phyloP scores from a whole-genome alignment of 192 early-diverging fungal genomes.

The Coemansia sp. region DNA sequence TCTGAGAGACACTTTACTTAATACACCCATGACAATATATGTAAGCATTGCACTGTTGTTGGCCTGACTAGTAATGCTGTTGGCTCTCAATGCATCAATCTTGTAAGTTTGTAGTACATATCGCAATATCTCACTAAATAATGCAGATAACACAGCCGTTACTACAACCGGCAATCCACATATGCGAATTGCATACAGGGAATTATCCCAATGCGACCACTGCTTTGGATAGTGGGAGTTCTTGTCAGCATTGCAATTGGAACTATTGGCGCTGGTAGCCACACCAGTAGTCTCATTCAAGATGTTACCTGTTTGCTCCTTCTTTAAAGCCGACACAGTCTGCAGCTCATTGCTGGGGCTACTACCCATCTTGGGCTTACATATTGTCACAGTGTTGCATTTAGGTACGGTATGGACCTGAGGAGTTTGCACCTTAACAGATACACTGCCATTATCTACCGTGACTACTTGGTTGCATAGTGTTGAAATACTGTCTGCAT shows the following conservation, averaged over 20 bases:
- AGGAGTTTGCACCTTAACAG: conserved; percentile 51
- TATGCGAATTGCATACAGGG: conserved; percentile 46
- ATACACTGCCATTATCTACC: conserved; percentile 6
- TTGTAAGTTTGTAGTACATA: background rate
- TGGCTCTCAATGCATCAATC: background rate
- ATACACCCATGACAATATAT: background rate
- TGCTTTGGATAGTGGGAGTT: background rate
- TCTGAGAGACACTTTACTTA: background rate
- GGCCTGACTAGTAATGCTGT: background rate
- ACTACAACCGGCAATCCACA: background rate
- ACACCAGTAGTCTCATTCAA: background rate
- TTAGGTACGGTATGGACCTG: conserved; percentile 30
- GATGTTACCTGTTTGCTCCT: background rate
- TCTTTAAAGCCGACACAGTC: background rate
- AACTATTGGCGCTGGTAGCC: background rate
- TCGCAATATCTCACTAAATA: background rate
- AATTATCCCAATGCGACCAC: conserved; percentile 48
- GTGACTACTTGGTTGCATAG: conserved; percentile 31
- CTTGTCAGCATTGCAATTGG: background rate
- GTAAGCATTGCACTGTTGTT: background rate
- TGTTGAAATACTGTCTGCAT: conserved; percentile 24
- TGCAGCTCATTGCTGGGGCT: background rate
- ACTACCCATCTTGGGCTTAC: background rate
- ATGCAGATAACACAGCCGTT: background rate
- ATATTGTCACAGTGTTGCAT: too few relatives aligned